phyloP scores from a whole-genome alignment of 371 early-diverging fungal species.

The Furculomyces boomerangus region DNA sequence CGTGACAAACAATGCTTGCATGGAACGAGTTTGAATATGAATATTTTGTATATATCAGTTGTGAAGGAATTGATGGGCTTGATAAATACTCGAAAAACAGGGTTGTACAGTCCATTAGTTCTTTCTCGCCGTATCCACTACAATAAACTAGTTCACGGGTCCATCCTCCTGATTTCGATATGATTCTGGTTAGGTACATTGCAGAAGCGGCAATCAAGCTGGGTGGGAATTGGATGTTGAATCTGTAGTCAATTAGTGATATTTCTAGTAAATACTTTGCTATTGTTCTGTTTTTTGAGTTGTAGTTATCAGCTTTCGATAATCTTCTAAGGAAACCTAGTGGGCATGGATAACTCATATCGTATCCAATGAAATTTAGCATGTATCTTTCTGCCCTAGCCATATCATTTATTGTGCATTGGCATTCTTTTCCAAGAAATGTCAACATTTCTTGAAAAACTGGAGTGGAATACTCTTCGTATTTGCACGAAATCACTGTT shows the following conservation, averaged over 20 bases:
- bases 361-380: conserved; percentile 63
- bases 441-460: conserved; percentile 58
- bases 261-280: conserved; percentile 97
- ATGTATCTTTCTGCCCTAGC: conserved; percentile 81
- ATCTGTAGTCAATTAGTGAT: conserved; percentile 66
- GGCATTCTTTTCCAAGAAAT: conserved; percentile 56
- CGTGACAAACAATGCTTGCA: conserved; percentile 45
- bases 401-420: conserved; percentile 61
- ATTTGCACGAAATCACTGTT: conserved; percentile 89
- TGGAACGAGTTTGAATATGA: conserved; percentile 45
- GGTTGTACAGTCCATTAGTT: conserved; percentile 37
- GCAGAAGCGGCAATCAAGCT: conserved; percentile 71
- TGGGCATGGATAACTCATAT: conserved; percentile 69
- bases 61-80: conserved; percentile 24
- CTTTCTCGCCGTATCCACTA: conserved; percentile 52
- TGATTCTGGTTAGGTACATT: conserved; percentile 72
- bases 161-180: conserved; percentile 69
- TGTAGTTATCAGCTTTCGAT: conserved; percentile 74
- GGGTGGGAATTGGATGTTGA: conserved; percentile 51
- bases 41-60: conserved; percentile 64
- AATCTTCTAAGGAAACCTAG: conserved; percentile 77
- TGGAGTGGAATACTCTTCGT: conserved; percentile 87
- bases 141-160: conserved; percentile 42
- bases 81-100: conserved; percentile 49
- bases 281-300: conserved; percentile 70